Base-by-base conservation (phyloP, 2,329 filamentous ascomycete genomes). In the Aspergillus niger region DNA sequence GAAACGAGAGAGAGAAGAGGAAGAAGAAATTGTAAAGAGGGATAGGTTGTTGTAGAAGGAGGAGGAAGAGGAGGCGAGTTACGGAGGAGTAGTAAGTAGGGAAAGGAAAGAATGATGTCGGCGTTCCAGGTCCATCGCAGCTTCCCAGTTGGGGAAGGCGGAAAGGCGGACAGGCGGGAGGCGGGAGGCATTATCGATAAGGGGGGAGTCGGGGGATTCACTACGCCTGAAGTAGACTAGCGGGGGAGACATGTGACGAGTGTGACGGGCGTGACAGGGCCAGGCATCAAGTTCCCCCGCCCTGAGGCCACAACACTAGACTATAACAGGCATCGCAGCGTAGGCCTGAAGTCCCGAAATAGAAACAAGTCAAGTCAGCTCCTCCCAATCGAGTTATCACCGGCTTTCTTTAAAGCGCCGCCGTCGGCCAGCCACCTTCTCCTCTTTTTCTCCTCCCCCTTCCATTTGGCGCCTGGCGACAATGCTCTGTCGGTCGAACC, bases 321-420 rank as follows among this genome's bases (percentile, higher is more conserved):
- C 71, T 60, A 2, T 2, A 62, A 63, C 39, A 28, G 65, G 70
- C 38, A 67, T 62, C 65, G 63, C 63, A 65, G 64, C 62, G 64
- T 62, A 51, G 65, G 32, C 32, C 32, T 36, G 32, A 36, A 13
- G 32, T 36, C 67, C 66, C 67, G 66, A 72, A 74, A 75, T 74
- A 74, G 72, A 70, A 71, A 71, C 69, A 62, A 36, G 32, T 36
- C 32, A 36, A 36, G 55, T 67, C 68, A 69, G 68, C 65, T 66
- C 54, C 51, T 59, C 55, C 48, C 60, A 63, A 55, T 61, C 63
- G 32, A 36, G 32, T 36, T 57, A 63, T 62, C 61, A 58, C 55
- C 59, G 60, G 56, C 57, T 53, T 59, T 58, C 58, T 62, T 65
- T 65, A 64, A 68, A 64, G 64, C 65, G 65, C 63, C 61, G 61